Evolutionary conservation across 2,329 filamentous ascomycete genomes (phyloP), one percentile per base, ranked within the genome.

Genomic region (Calonectria pteridis): DNA sequence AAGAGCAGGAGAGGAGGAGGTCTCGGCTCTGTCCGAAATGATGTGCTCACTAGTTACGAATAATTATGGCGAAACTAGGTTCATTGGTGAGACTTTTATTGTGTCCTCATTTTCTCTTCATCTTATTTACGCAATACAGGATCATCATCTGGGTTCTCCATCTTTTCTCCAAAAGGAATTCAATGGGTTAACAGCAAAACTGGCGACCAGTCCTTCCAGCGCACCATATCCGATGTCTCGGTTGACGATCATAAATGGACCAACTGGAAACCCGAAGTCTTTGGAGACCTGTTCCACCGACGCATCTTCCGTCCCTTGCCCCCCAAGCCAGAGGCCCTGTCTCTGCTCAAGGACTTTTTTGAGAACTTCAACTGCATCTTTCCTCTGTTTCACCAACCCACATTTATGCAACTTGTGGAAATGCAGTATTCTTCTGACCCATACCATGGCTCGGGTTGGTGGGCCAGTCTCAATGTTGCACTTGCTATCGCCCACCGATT

Each of bases 351-450:
- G 84, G 97, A 99, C 84, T 99, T 94, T 82, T 99, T 99, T 78
- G 95, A 98, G 81, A 98, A 98, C 85, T 98, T 99, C 89, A 99
- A 99, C 87, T 97, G 95, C 91, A 96, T 98, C 91, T 98, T 98
- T 82, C 97, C 97, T 7, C 88, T 99, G 5, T 99, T 98, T 81
- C 97, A 99, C 84, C 96, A 98, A 83, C 96, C 96, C 1, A 98
- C 97, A 0, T 99, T 99, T 82, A 98, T 98, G 95, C 96, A 98
- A 82, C 88, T 98, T 6, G 95, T 98, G 37, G 95, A 98, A 81
- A 92, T 94, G 78, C 96, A 98, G 83, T 99, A 98, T 84, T 97
- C 95, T 0, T 88, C 92, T 64, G 94, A 98, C 78, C 96, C 96
- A 0, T 98, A 98, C 78, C 93, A 98, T 82, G 96, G 96, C 33